Evolutionary conservation across 208 protist species (phyloP).

Genomic region (Wallacemonas sp.): DNA sequence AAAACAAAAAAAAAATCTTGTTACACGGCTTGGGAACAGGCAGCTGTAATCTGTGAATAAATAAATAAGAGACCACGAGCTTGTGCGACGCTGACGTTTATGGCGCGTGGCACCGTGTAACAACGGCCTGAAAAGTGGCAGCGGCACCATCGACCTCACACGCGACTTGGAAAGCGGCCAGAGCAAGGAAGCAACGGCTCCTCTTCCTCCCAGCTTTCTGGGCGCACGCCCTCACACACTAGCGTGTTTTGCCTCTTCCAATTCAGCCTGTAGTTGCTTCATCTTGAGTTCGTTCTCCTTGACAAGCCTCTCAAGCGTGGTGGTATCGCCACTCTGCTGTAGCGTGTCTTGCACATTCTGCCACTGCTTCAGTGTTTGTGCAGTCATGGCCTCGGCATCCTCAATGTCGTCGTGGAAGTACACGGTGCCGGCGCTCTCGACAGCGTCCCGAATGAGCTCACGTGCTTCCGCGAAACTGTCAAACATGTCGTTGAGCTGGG

Average conservation of each 20-base stretch:
- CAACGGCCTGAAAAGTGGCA: too few relatives aligned
- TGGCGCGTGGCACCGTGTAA: too few relatives aligned
- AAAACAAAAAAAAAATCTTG: conserved; percentile 18
- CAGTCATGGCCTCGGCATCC: conserved; percentile 49
- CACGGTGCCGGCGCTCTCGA: conserved; percentile 59
- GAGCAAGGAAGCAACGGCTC: background rate
- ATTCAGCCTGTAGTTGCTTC: conserved; percentile 59
- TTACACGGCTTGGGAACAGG: background rate
- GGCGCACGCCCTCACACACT: too few relatives aligned
- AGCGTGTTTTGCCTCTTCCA: conserved; percentile 38
- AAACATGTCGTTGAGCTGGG: conserved; percentile 49
- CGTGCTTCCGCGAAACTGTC: conserved; percentile 62
- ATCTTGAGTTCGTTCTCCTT: conserved; percentile 71
- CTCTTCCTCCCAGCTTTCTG: conserved; percentile 13
- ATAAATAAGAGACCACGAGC: background rate
- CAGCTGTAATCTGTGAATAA: background rate
- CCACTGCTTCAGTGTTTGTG: conserved; percentile 55
- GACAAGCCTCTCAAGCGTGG: conserved; percentile 25
- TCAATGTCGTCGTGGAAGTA: conserved; percentile 75
- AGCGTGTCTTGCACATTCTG: conserved; percentile 29
- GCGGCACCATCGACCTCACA: too few relatives aligned
- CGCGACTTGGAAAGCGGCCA: too few relatives aligned
- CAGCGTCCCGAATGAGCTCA: conserved; percentile 62
- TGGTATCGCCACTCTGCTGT: conserved; percentile 21
- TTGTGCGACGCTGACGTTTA: too few relatives aligned